phyloP scores from a whole-genome alignment of 1,284 basidiomycete species.

The Fomitopsis schrenkii region DNA sequence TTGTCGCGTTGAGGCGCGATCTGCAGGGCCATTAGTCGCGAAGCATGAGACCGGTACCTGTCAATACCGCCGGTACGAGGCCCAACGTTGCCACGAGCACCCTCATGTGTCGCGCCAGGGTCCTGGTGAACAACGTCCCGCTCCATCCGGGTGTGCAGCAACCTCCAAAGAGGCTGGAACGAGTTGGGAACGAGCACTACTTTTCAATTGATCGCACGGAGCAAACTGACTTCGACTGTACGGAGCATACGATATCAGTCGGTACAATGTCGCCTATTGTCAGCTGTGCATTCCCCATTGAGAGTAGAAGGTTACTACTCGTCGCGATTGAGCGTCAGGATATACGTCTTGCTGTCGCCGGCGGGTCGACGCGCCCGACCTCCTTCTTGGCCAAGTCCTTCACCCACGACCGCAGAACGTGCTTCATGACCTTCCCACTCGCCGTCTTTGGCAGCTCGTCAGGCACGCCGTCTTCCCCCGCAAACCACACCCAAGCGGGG shows the following conservation, averaged over 20 bases:
- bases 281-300: background rate
- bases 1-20: background rate
- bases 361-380: constrained; percentile 19
- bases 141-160: too few species aligned
- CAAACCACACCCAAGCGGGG: constrained; percentile 81
- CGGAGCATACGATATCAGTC: too few species aligned
- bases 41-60: background rate
- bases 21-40: background rate
- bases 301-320: background rate
- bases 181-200: too few species aligned
- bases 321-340: background rate
- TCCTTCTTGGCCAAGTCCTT: constrained; percentile 39
- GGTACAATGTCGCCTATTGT: too few species aligned
- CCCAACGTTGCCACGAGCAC: too few species aligned
- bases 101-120: too few species aligned
- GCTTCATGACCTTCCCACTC: constrained; percentile 87
- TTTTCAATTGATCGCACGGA: too few species aligned
- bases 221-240: too few species aligned
- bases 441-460: constrained; percentile 79
- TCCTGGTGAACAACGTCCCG: too few species aligned
- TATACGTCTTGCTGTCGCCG: background rate
- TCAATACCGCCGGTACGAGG: background rate
- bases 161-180: too few species aligned
- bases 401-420: constrained; percentile 58
- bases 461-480: constrained; percentile 58